Base-by-base conservation (phyloP, 1,284 basidiomycete genomes). In the Fomitopsis pinicola region DNA sequence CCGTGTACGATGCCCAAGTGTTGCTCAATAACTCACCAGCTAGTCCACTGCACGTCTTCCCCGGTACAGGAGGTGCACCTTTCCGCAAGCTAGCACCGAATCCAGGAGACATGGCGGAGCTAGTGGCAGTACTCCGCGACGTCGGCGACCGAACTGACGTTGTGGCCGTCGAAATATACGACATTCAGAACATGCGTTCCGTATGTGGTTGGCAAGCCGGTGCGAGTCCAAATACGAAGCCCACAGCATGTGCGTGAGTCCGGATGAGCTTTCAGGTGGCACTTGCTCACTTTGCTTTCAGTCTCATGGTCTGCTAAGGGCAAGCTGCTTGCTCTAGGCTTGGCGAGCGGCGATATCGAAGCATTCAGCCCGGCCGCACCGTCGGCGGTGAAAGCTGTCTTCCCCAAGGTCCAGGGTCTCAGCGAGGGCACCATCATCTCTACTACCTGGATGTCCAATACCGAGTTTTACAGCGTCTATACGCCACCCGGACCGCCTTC, bases 251-350 rank as follows among this genome's bases (percentile, higher is more conserved):
- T 62, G 28, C 54, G 58, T 91, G 62, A 60, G 86, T 28, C 15
- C 10, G 9, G 19, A 10, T 35, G 33, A 9, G 6, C 17, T 26
- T 12, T 46, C 17, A 77, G 22, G 30, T 62, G 30, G 57, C 62
- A 22, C 15, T n/a, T 38, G 62, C 62, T 68, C 19, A 71, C 53
- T 33, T n/a, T 0, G 50, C 52, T 19, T 61, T 26, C 64, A 89
- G 88, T 88, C 5, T 84, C 86, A 22, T 95, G 93, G 92, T 94
- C 93, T 2, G 87, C 91, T 2, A 93, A 92, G 71, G 93, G 92
- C 52, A 95, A 94, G 71, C 92, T 94, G 64, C 75, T 95, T 38
- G 92, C 90, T 0, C 81, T 94, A 45, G 93, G 90, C 35, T 75
- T 92, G 15, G 81, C 82, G 61, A 81, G 79, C 19, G 92, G 93